These are phyloP conservation scores for Solanum dulcamara DNA, from an alignment of 257 asterid species.

Conservation along the genomic window DNA sequence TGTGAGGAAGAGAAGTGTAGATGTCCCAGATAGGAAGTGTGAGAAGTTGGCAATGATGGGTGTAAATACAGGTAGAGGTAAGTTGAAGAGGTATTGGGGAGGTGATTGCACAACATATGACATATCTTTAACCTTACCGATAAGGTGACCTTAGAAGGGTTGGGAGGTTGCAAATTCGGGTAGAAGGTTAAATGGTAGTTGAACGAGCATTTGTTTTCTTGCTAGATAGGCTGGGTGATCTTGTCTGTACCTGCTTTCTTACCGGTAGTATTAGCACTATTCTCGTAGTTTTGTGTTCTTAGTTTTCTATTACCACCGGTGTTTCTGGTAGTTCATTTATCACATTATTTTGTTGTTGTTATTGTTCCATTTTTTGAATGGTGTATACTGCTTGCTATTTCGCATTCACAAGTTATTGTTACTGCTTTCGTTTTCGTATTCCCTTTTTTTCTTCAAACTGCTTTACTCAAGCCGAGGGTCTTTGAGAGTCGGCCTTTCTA, in stretches of 20 bases:
- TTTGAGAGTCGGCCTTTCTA: background rate
- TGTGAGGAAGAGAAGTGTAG: background rate
- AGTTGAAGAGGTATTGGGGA: background rate
- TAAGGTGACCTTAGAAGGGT: background rate
- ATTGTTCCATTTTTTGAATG: background rate
- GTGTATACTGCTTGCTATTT: background rate
- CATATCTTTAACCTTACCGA: background rate
- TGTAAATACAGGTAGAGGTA: background rate
- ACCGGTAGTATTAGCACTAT: background rate
- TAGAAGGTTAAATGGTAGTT: background rate
- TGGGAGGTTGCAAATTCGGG: background rate
- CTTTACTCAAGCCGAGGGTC: background rate
- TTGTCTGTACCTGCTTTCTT: background rate
- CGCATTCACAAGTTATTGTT: background rate
- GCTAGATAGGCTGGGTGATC: background rate
- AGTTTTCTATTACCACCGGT: background rate
- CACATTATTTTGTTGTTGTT: background rate
- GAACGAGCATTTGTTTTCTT: background rate
- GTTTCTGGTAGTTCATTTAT: too few relatives aligned
- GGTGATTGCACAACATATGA: background rate
- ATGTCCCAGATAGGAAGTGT: background rate
- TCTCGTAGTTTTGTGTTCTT: background rate
- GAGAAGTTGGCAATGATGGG: background rate
- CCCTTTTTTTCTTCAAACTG: background rate
- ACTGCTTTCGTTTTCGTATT: background rate